Base-by-base conservation (phyloP, 2,329 filamentous ascomycete species). In the Claviceps citrina region DNA sequence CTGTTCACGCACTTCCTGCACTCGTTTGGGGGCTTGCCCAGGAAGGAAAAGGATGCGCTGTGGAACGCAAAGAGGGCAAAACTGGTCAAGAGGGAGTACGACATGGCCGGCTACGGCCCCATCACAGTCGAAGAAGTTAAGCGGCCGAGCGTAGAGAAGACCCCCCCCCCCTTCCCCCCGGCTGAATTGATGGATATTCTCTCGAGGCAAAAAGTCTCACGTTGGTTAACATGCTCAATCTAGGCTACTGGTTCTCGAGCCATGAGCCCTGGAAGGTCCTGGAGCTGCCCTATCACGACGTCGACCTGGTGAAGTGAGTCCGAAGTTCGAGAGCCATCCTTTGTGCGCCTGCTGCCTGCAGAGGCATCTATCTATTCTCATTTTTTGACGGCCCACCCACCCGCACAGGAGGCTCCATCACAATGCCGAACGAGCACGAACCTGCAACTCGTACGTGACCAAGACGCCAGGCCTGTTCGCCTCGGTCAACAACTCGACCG, bases 241-340 rank as follows among this genome's bases (percentile, higher is more conserved):
- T 33, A 31, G 58, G 61, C 12, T 63, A 52, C 35, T 63, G 60
- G 60, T 64, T 64, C 46, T 62, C 60, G 7, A 54, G 52, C 28
- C 60, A 64, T 30, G 61, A 65, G 38, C 56, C 54, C 3, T 64
- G 62, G 61, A 65, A 65, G 31, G 54, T 60, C 5, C 46, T 65
- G 18, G 56, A 65, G 49, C 51, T 65, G 44, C 62, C 62, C 0
- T 65, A 64, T 42, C 60, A 57, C 38, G 61, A 64, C 31, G 51
- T 64, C 18, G 54, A 62, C 19, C 54, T 65, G 32, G 52, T 64
- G 9, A 51, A 51, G 59, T 55, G 45, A 46, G 50, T 30, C 9
- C 12, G 16, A 4, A 13, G 1, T 13, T 19, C 9, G 22, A n/a
- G 5, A 13, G 16, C 16, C 31, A 19, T 10, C 8, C 2, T n/a